phyloP scores from a whole-genome alignment of 2,329 filamentous ascomycete species.

The Arthrobotrys megalospora region DNA sequence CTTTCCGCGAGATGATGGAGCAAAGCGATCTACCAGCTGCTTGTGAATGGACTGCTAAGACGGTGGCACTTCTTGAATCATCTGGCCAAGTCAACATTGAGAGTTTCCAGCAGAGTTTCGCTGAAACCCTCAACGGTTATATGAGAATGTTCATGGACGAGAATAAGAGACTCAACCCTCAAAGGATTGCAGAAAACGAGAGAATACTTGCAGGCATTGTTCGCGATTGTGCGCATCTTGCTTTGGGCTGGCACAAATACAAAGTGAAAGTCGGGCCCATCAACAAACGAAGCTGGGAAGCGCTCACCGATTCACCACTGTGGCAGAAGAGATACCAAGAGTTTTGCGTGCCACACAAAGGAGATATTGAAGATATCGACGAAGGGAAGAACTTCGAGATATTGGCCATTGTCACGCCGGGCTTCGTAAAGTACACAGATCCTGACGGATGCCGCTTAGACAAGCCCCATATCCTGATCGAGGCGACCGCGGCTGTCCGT shows the following conservation, averaged over 20 bases:
- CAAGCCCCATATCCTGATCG: not conserved
- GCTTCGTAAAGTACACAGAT: slow-evolving; percentile 29
- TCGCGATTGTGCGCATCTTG: slow-evolving; percentile 6
- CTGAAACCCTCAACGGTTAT: slow-evolving; percentile 3
- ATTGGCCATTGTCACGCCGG: slow-evolving; percentile 21
- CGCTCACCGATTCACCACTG: not conserved
- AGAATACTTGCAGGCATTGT: slow-evolving; percentile 10
- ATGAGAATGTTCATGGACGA: slow-evolving; percentile 28
- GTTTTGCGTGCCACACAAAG: slow-evolving; percentile 19
- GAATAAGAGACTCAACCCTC: not conserved
- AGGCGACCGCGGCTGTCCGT: slow-evolving; percentile 16
- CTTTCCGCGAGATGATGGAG: not conserved
- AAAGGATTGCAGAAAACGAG: not conserved
- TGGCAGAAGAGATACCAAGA: not conserved
- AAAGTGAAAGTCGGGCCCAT: slow-evolving; percentile 6
- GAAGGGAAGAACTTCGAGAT: not conserved
- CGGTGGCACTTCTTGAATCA: slow-evolving; percentile 7
- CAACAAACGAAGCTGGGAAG: not conserved
- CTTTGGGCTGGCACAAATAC: slow-evolving; percentile 30
- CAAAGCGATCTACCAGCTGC: not conserved
- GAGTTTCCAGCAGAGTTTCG: not conserved
- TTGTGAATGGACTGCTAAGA: slow-evolving; percentile 28
- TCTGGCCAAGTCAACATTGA: not conserved
- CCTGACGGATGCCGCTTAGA: slow-evolving; percentile 1
- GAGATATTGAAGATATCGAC: slow-evolving; percentile 1